phyloP scores from a whole-genome alignment of 805 yeast species.

The Metschnikowia arizonensis region DNA sequence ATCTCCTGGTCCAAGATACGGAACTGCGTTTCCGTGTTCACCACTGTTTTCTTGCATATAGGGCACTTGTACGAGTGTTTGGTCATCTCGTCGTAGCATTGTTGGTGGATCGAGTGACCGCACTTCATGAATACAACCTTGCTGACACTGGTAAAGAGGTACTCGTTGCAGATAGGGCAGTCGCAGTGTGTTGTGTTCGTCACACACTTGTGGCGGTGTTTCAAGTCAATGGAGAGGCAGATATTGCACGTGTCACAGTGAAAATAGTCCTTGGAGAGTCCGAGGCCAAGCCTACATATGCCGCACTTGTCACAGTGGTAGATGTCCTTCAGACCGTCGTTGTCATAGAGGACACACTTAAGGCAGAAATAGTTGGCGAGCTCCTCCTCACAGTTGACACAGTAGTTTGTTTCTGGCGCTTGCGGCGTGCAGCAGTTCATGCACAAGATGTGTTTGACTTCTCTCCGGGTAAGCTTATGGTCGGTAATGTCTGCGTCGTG shows the following conservation, averaged over 20 bases:
- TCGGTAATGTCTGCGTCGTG: slow-evolving; percentile 67
- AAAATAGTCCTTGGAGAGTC: slow-evolving; percentile 82
- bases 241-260: slow-evolving; percentile 90
- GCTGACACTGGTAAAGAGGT: slow-evolving; percentile 74
- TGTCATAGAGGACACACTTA: slow-evolving; percentile 77
- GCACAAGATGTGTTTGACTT: slow-evolving; percentile 69
- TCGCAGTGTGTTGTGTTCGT: slow-evolving; percentile 85
- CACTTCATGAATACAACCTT: slow-evolving; percentile 90
- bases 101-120: slow-evolving; percentile 90
- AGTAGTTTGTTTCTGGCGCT: slow-evolving; percentile 59
- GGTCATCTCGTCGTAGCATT: slow-evolving; percentile 77
- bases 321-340: slow-evolving; percentile 71
- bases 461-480: slow-evolving; percentile 50
- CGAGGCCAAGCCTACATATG: slow-evolving; percentile 85
- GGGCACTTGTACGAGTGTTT: slow-evolving; percentile 88
- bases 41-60: slow-evolving; percentile 75
- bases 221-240: slow-evolving; percentile 76
- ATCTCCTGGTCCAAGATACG: slow-evolving; percentile 84
- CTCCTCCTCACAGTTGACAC: slow-evolving; percentile 61
- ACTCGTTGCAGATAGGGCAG: slow-evolving; percentile 92
- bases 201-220: slow-evolving; percentile 75
- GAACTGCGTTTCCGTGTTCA: slow-evolving; percentile 86
- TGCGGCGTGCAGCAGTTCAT: slow-evolving; percentile 78
- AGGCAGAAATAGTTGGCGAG: slow-evolving; percentile 76
- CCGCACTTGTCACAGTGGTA: slow-evolving; percentile 94